Percentiles rank a stretch among this genome's conserved stretches.
Evolutionary conservation across 305 asterid genomes (phyloP).

Genomic region (Euphrasia arctica): DNA sequence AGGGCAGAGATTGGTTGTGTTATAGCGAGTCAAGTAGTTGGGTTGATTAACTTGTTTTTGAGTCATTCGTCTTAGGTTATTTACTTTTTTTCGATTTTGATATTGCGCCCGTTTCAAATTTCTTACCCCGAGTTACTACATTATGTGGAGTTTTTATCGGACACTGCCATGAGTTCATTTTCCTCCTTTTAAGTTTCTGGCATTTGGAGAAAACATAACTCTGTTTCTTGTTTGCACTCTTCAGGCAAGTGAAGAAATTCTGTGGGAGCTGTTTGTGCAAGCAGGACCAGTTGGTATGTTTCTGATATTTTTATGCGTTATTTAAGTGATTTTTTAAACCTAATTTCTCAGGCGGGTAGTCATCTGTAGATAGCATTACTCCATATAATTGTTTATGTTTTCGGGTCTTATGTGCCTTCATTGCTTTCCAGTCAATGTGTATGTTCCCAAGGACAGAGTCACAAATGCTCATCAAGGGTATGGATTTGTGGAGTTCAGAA

Average conservation of each 20-base stretch:
- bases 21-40: not conserved
- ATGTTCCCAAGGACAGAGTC: conserved; percentile 96
- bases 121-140: not conserved
- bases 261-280: conserved; percentile 95
- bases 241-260: conserved; percentile 80
- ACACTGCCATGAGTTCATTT: too few species aligned
- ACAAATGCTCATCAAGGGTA: conserved; percentile 93
- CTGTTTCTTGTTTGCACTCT: conserved; percentile 20
- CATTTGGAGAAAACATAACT: conserved; percentile 13
- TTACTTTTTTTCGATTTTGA: not conserved
- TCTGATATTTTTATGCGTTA: conserved; percentile 5
- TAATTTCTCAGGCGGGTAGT: not conserved
- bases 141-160: too few species aligned
- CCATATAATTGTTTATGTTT: conserved; percentile 7
- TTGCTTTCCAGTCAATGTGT: conserved; percentile 67
- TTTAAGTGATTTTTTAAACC: conserved; percentile 2
- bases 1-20: conserved; percentile 2
- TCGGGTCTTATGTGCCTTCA: conserved; percentile 16
- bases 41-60: not conserved
- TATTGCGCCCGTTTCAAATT: not conserved
- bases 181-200: not conserved
- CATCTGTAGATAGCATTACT: not conserved
- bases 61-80: not conserved
- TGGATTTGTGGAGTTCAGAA: conserved; percentile 91
- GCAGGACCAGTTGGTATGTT: conserved; percentile 94